These are phyloP conservation scores for Globisporangium canariense DNA, from an alignment of 352 stramenopile genomes.

Conservation along the genomic window DNA sequence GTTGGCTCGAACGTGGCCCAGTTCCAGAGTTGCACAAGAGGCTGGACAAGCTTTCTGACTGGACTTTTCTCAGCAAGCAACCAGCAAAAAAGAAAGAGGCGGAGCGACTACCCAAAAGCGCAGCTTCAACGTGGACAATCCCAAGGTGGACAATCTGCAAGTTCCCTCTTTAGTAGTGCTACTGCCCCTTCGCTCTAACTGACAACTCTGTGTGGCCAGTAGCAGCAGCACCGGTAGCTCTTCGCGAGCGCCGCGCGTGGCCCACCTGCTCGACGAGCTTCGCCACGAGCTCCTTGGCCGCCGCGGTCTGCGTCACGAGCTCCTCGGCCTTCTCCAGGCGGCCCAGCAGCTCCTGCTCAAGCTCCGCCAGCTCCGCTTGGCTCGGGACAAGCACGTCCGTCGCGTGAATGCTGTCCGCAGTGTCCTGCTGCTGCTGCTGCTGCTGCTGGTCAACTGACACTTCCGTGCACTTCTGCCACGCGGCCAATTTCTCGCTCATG, in stretches of 20 bases:
- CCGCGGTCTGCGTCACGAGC: slow-evolving; percentile 26
- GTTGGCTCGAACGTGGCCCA: neutral
- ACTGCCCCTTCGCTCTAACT: neutral
- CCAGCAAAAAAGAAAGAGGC: neutral
- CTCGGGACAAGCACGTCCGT: neutral
- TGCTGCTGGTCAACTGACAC: slow-evolving; percentile 6
- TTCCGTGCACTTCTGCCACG: neutral
- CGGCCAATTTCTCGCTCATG: slow-evolving; percentile 18
- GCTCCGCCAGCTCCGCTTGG: slow-evolving; percentile 14
- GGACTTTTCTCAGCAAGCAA: neutral
- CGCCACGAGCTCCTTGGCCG: slow-evolving; percentile 23
- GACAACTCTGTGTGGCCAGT: neutral
- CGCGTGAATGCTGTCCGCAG: neutral
- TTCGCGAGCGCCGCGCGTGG: slow-evolving; percentile 1
- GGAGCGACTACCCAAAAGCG: neutral
- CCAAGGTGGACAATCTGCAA: neutral
- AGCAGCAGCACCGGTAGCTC: neutral
- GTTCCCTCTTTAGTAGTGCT: neutral
- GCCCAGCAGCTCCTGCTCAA: slow-evolving; percentile 18
- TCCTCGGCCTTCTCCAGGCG: slow-evolving; percentile 24
- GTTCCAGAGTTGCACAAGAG: neutral
- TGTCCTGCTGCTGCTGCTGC: slow-evolving; percentile 5
- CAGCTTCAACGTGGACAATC: neutral
- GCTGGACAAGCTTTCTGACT: neutral
- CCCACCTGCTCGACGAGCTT: slow-evolving; percentile 23